Evolutionary conservation across 2,329 filamentous ascomycete species (phyloP), one percentile per base, ranked within the genome.

Genomic region (Fusarium algeriense): DNA sequence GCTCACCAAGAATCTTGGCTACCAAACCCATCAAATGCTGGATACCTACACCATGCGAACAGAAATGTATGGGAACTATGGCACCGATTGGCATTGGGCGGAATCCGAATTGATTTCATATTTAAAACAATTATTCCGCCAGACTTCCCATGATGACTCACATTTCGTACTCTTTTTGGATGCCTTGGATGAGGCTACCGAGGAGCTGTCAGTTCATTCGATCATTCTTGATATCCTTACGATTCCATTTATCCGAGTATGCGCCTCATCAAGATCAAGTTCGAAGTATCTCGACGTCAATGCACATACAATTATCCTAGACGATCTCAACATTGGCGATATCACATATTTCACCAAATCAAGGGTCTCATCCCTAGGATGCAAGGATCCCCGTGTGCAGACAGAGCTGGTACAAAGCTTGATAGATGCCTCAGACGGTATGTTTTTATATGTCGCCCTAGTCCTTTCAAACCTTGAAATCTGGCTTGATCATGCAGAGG

Each of bases 231-330:
- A 20, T 10, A 41, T 41, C 15, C 40, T 41, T 20, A 5, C 7
- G 0, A 41, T 41, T 4, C 40, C 40, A 6, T 41, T n/a, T 15
- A 41, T 41, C 12, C 40, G 40, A 5, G 23, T 41, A 20, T 41
- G 40, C 10, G n/a, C 40, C 15, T 20, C 40, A 15, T 41, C 40
- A 1, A 19, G 38, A 13, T 40, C 12, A 20, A 20, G 12, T 2
- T n/a, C 38, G 7, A 2, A 2, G 19, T 1, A n/a, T 12, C 11
- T 7, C 5, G 11, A n/a, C 19, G 7, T 40, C 6, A 15, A 20
- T 3, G 11, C 19, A 0, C 38, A 40, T 4, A 14, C 12, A 1
- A 40, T 40, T 13, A 20, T 14, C 19, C 13, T 40, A 6, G 38
- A 40, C 3, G 38, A 40, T 14, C 19, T 20, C 11, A 40, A 40